Conservation (phyloP, 352 stramenopile genomes). For the Globisporangium nagaii region DNA sequence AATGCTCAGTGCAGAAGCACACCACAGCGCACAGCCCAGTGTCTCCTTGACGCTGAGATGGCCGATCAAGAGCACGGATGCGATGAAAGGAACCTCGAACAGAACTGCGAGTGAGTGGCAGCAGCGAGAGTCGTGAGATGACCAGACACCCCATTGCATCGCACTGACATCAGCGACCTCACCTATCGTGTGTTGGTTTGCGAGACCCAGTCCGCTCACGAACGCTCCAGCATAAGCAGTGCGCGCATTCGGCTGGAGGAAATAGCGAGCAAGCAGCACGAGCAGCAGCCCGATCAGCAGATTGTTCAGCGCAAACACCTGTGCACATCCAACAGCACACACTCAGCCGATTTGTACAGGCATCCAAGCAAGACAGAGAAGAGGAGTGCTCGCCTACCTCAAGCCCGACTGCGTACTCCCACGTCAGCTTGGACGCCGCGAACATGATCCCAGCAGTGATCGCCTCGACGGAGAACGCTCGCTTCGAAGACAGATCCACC, state of each 20-base stretch:
- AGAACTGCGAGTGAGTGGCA: slow-evolving; percentile 47
- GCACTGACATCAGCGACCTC: neutral
- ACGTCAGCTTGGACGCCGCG: slow-evolving; percentile 84
- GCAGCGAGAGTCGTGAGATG: neutral
- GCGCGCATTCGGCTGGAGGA: slow-evolving; percentile 6
- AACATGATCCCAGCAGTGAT: slow-evolving; percentile 40
- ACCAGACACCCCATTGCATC: neutral
- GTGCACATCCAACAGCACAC: slow-evolving; percentile 9
- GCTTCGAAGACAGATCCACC: slow-evolving; percentile 23
- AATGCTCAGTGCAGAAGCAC: too few relatives aligned
- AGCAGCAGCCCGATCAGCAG: slow-evolving; percentile 77
- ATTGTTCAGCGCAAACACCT: slow-evolving; percentile 95
- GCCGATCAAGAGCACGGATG: slow-evolving; percentile 38
- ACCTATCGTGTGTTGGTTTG: slow-evolving; percentile 92
- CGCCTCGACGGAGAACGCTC: slow-evolving; percentile 15
- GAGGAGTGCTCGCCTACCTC: slow-evolving; percentile 26
- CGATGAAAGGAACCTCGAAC: slow-evolving; percentile 78
- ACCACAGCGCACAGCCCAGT: slow-evolving; percentile 20
- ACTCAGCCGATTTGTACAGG: neutral
- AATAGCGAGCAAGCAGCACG: slow-evolving; percentile 39
- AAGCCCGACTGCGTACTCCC: slow-evolving; percentile 84
- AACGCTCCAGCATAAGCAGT: slow-evolving; percentile 61
- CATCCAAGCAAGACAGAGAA: neutral
- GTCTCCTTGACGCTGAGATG: slow-evolving; percentile 16
- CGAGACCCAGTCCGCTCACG: slow-evolving; percentile 84